phyloP scores from a whole-genome alignment of 1,139 yeast species.

The Yamadazyma buinensis region DNA sequence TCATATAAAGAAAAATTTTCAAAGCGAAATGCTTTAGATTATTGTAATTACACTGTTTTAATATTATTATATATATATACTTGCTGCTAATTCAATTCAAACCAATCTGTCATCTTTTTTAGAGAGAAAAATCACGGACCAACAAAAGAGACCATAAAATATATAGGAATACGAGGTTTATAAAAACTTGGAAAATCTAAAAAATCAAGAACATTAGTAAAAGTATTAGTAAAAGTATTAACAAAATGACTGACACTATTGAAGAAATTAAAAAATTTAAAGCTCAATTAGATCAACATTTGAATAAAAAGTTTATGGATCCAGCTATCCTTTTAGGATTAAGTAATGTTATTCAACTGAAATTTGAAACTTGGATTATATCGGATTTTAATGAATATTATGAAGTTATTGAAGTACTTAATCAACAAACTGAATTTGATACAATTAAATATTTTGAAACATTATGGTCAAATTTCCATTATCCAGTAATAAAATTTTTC shows the following conservation, averaged over 20 bases:
- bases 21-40: too few relatives aligned
- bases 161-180: too few relatives aligned
- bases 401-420: conserved; percentile 11
- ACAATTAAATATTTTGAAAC: conserved; percentile 39
- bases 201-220: too few relatives aligned
- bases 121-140: too few relatives aligned
- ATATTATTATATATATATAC: too few relatives aligned
- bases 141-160: too few relatives aligned
- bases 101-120: too few relatives aligned
- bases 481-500: conserved; percentile 58
- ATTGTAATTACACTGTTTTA: too few relatives aligned
- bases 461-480: conserved; percentile 61
- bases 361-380: conserved; percentile 35
- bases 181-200: too few relatives aligned
- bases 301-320: conserved; percentile 33
- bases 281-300: conserved; percentile 26
- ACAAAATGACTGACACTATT: conserved; percentile 7
- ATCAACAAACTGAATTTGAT: conserved; percentile 22
- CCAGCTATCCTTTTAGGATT: conserved; percentile 45
- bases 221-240: too few relatives aligned
- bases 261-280: conserved; percentile 25
- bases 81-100: too few relatives aligned
- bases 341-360: conserved; percentile 39
- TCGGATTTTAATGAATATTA: conserved; percentile 28
- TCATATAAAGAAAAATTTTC: too few relatives aligned